phyloP scores from a whole-genome alignment of 2,329 filamentous ascomycete genomes.

The Cryphonectria parasitica region DNA sequence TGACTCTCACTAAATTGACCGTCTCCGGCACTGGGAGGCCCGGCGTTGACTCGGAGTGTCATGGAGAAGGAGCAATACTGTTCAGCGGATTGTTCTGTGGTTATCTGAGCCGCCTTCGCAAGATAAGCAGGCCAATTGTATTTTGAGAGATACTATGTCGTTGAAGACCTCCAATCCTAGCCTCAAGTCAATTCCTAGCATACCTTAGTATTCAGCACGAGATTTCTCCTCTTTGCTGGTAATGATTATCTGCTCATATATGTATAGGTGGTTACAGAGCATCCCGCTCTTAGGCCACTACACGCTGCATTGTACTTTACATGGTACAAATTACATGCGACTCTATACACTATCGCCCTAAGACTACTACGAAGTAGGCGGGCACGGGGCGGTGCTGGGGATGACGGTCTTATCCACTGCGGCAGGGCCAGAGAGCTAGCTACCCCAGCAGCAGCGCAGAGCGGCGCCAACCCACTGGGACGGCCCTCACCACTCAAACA shows the following conservation, averaged over 20 bases:
- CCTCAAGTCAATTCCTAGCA: background rate
- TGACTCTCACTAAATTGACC: slow-evolving; percentile 1
- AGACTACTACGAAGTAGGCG: background rate
- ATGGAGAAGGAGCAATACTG: background rate
- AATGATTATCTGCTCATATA: background rate
- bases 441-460: background rate
- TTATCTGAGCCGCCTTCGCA: background rate
- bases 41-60: slow-evolving; percentile 9
- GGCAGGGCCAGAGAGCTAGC: background rate
- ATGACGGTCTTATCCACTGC: background rate
- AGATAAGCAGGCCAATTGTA: background rate
- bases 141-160: background rate
- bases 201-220: background rate
- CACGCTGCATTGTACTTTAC: background rate
- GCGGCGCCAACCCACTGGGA: background rate
- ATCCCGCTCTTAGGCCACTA: background rate
- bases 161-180: background rate
- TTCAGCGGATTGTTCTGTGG: background rate
- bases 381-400: background rate
- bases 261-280: background rate
- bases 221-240: background rate
- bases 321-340: background rate
- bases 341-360: background rate
- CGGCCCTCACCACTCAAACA: background rate
- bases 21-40: slow-evolving; percentile 1